Conservation (phyloP, 345 rosid species). For the Eucalyptus cloeziana region DNA sequence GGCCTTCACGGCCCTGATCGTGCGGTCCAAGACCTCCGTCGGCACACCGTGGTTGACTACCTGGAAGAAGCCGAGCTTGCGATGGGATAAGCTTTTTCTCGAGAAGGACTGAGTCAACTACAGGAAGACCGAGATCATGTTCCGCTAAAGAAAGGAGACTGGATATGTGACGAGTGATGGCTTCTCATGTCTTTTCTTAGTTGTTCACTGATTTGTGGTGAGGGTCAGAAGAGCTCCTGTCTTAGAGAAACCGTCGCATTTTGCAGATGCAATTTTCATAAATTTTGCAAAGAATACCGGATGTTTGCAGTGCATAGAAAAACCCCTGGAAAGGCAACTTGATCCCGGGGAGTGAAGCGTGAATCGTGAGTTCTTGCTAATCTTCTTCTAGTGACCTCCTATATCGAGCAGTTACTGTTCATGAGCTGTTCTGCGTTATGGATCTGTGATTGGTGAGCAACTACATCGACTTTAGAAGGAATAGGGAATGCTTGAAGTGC, state of each 20-base stretch:
- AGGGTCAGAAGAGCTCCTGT: neutral
- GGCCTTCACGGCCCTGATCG: constrained; percentile 2
- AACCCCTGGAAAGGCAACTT: constrained; percentile 62
- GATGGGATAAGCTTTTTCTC: constrained; percentile 39
- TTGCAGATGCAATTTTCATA: constrained; percentile 65
- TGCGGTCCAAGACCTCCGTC: constrained; percentile 9
- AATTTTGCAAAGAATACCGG: constrained; percentile 76
- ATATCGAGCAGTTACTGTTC: neutral
- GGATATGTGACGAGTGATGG: constrained; percentile 55
- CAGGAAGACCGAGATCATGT: constrained; percentile 56
- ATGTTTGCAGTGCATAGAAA: constrained; percentile 63
- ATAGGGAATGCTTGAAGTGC: constrained; percentile 73
- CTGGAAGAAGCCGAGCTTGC: neutral
- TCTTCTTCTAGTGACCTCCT: too few relatives aligned
- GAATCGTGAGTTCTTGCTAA: constrained; percentile 53
- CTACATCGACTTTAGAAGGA: constrained; percentile 74
- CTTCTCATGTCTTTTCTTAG: neutral
- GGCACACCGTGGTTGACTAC: neutral
- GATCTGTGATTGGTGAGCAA: constrained; percentile 29
- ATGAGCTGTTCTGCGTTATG: neutral
- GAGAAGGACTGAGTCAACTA: constrained; percentile 50
- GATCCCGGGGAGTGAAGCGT: constrained; percentile 95
- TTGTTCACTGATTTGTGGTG: neutral
- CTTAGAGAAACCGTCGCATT: neutral
- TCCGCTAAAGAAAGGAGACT: constrained; percentile 86